A percentile compares a stretch with the other conserved stretches of the same genome.
These are phyloP conservation scores for Phytophthora meadii DNA, from an alignment of 352 stramenopile species.

Conservation along the genomic window DNA sequence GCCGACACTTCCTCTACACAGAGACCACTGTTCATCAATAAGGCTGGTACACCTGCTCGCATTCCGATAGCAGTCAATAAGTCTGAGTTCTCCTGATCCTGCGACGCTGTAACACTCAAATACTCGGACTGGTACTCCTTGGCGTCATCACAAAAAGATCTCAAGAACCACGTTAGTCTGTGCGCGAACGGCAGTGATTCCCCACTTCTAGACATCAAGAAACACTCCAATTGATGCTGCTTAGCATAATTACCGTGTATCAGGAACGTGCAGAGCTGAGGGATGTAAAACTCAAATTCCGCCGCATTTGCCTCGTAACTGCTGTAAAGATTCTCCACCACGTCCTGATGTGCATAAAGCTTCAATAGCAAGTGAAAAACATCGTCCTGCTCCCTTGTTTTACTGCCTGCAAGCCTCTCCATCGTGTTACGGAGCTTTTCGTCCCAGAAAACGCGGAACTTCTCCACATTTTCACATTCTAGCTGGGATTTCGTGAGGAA, in stretches of 20 bases:
- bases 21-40: constrained; percentile 81
- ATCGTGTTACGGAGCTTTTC: constrained; percentile 74
- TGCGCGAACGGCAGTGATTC: constrained; percentile 88
- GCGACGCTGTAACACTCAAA: constrained; percentile 66
- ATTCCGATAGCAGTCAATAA: constrained; percentile 72
- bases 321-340: constrained; percentile 78
- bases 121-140: constrained; percentile 78
- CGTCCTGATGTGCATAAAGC: constrained; percentile 85
- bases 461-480: constrained; percentile 57
- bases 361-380: constrained; percentile 81
- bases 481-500: constrained; percentile 9
- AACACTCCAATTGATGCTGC: constrained; percentile 86
- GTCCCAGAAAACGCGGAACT: constrained; percentile 83
- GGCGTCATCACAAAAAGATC: constrained; percentile 82
- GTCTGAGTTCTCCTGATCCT: constrained; percentile 68
- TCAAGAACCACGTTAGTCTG: constrained; percentile 85
- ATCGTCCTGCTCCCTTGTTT: constrained; percentile 38
- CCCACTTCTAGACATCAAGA: constrained; percentile 84
- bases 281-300: constrained; percentile 92
- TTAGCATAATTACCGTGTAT: constrained; percentile 87
- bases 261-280: constrained; percentile 88
- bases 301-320: constrained; percentile 66
- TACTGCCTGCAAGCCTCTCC: constrained; percentile 53
- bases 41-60: constrained; percentile 66
- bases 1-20: constrained; percentile 71